Percentiles rank a stretch among this genome's conserved stretches.
These are phyloP conservation scores for Talaromyces albobiverticillius DNA, from an alignment of 2,329 filamentous ascomycete genomes.

Conservation along the genomic window DNA sequence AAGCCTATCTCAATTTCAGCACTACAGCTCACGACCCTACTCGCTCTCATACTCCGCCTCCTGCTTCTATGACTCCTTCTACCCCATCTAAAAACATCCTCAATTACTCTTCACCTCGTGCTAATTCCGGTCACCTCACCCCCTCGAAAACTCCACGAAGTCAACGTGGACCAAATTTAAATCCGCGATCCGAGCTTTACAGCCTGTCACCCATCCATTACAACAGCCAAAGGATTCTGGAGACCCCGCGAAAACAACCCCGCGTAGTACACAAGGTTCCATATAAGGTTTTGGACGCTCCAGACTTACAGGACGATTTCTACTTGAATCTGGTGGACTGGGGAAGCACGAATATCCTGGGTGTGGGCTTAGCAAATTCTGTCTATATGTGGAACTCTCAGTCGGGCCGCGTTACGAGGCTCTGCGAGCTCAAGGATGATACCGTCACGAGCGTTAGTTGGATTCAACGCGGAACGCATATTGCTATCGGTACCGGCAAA, in stretches of 20 bases:
- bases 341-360: conserved; percentile 91
- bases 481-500: conserved; percentile 92
- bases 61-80: conserved; percentile 76
- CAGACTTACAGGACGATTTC: conserved; percentile 94
- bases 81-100: conserved; percentile 98
- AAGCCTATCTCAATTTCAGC: conserved; percentile 46
- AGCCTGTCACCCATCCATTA: conserved; percentile 91
- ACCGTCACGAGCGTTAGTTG: conserved; percentile 95
- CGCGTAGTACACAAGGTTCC: conserved; percentile 92
- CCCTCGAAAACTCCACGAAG: conserved; percentile 87
- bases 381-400: conserved; percentile 99
- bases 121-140: conserved; percentile 78
- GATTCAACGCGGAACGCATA: conserved; percentile 92
- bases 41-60: conserved; percentile 75
- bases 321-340: conserved; percentile 97
- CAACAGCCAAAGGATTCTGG: conserved; percentile 87
- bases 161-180: conserved; percentile 81
- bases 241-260: conserved; percentile 84
- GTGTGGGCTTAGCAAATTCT: conserved; percentile 85
- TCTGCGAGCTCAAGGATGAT: conserved; percentile 90
- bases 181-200: conserved; percentile 89
- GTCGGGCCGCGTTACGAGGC: conserved; percentile 84
- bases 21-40: conserved; percentile 62
- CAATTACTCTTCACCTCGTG: conserved; percentile 75
- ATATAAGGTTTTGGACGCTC: conserved; percentile 95